Conservation (phyloP, 2,329 filamentous ascomycete genomes). For the Polychaeton citri region DNA sequence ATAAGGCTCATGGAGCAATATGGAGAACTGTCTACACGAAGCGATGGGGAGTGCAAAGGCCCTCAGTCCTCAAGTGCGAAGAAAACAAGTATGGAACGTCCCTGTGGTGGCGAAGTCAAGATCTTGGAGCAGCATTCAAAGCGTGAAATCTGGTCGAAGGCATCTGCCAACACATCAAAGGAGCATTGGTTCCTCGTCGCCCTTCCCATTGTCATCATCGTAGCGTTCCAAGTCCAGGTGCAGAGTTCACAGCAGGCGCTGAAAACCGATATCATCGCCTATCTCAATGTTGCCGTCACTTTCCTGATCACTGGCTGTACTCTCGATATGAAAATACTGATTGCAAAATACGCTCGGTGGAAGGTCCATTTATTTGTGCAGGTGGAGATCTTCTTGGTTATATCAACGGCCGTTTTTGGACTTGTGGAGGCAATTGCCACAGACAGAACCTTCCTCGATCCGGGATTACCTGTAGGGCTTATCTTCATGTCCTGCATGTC, state of each 20-base stretch:
- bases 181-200: constrained; percentile 52
- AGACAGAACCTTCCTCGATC: constrained; percentile 41
- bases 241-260: constrained; percentile 39
- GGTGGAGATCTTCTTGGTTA: constrained; percentile 51
- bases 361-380: constrained; percentile 56
- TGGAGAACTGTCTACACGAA: no score
- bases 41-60: no score
- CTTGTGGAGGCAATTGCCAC: constrained; percentile 40
- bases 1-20: no score
- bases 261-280: constrained; percentile 44
- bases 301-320: constrained; percentile 61
- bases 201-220: constrained; percentile 40
- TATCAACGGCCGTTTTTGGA: constrained; percentile 48
- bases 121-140: not conserved
- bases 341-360: constrained; percentile 51
- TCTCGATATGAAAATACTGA: constrained; percentile 48
- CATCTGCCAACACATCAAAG: not conserved
- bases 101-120: not conserved
- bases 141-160: not conserved
- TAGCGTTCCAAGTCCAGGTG: constrained; percentile 43
- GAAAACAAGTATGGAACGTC: no score
- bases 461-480: constrained; percentile 53
- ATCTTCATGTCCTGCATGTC: constrained; percentile 55
- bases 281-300: constrained; percentile 55
- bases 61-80: no score